These are phyloP conservation scores for Fomitopsis serialis DNA, from an alignment of 768 basidiomycete genomes.

Conservation along the genomic window DNA sequence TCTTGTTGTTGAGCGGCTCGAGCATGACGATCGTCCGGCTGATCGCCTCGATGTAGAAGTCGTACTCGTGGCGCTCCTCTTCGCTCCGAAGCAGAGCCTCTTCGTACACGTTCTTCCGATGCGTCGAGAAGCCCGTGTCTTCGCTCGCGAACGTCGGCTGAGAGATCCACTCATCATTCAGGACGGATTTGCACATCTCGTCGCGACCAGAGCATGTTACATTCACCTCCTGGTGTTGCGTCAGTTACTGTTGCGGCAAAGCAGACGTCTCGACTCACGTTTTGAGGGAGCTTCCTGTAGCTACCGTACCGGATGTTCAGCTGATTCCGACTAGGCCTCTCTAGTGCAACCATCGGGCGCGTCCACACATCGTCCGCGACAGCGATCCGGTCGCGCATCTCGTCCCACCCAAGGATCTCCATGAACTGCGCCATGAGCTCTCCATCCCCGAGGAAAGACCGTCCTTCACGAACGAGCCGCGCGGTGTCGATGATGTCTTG, in stretches of 20 bases:
- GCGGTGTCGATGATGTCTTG: conserved; percentile 89
- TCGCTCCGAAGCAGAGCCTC: conserved; percentile 95
- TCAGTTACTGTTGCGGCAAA: neutral
- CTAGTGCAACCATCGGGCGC: conserved; percentile 22
- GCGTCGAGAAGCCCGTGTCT: conserved; percentile 84
- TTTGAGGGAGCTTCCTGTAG: conserved; percentile 78
- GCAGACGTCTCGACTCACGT: conserved; percentile 44
- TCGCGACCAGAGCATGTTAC: conserved; percentile 93
- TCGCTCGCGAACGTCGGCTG: conserved; percentile 95
- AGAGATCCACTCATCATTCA: conserved; percentile 98
- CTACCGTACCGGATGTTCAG: conserved; percentile 76
- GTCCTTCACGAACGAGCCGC: conserved; percentile 75
- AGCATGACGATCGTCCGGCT: conserved; percentile 85
- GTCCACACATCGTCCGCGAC: conserved; percentile 25
- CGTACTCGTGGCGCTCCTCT: conserved; percentile 98
- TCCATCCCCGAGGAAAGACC: conserved; percentile 66
- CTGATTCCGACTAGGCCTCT: conserved; percentile 56
- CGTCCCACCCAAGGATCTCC: conserved; percentile 85
- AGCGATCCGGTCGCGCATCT: conserved; percentile 42
- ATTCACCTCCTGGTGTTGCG: conserved; percentile 64
- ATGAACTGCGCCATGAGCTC: conserved; percentile 81
- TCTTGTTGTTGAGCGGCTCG: conserved; percentile 88
- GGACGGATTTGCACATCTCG: conserved; percentile 91
- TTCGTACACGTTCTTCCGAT: conserved; percentile 94
- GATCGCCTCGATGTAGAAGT: conserved; percentile 97